Evolutionary conservation across 1,284 basidiomycete species (phyloP).

Genomic region (Athelia sp.): DNA sequence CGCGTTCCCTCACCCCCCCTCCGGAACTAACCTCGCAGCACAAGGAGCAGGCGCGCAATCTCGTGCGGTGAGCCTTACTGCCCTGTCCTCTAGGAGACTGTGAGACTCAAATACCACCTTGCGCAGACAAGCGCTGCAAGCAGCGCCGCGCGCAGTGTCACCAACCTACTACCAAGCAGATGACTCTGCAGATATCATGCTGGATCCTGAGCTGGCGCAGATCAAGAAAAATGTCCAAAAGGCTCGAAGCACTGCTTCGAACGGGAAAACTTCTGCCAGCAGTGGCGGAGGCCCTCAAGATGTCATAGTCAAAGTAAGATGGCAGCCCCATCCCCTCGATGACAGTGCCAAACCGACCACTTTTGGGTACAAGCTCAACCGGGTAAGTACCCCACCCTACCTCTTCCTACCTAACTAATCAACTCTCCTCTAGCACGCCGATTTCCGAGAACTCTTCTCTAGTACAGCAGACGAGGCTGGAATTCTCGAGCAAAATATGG

Average conservation of each 20-base stretch:
- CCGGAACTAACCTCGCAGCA: conserved; percentile 49
- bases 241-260: conserved; percentile 14
- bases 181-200: conserved; percentile 44
- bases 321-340: conserved; percentile 59
- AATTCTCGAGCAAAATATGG: conserved; percentile 42
- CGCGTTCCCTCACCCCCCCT: conserved; percentile 69
- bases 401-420: not conserved
- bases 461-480: conserved; percentile 54
- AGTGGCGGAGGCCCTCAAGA: conserved; percentile 32
- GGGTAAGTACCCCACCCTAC: conserved; percentile 36
- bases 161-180: conserved; percentile 37
- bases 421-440: conserved; percentile 43
- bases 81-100: no score
- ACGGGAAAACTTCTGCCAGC: conserved; percentile 16
- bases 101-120: conserved; percentile 2
- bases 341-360: conserved; percentile 28
- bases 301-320: conserved; percentile 50
- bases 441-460: conserved; percentile 57
- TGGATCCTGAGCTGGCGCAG: conserved; percentile 56
- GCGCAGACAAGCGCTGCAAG: conserved; percentile 40
- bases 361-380: conserved; percentile 51
- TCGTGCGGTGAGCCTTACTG: conserved; percentile 45
- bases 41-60: conserved; percentile 44
- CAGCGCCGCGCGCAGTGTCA: conserved; percentile 34
- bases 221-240: conserved; percentile 39